Percentiles rank a stretch among this genome's conserved stretches.
phyloP scores from a whole-genome alignment of 2,329 filamentous ascomycete genomes.

The Zalaria obscura region DNA sequence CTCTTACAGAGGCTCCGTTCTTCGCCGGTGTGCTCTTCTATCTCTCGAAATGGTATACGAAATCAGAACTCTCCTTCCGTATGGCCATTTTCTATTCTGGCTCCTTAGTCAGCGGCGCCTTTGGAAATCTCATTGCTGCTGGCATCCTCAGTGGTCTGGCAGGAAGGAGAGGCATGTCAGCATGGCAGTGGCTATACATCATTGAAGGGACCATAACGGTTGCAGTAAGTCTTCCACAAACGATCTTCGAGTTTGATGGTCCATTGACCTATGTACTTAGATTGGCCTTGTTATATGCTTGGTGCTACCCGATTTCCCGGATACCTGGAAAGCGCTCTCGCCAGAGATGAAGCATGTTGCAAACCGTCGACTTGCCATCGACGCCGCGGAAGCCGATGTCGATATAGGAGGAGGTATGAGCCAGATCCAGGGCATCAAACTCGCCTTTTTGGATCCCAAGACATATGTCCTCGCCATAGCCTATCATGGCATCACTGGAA shows the following conservation, averaged over 20 bases:
- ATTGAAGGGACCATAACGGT: slow-evolving; percentile 56
- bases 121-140: slow-evolving; percentile 47
- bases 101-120: slow-evolving; percentile 55
- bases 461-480: slow-evolving; percentile 34
- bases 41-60: slow-evolving; percentile 53
- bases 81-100: slow-evolving; percentile 55
- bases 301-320: slow-evolving; percentile 21
- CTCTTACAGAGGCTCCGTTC: slow-evolving; percentile 9
- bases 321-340: slow-evolving; percentile 27
- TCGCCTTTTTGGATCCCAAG: slow-evolving; percentile 36
- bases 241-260: slow-evolving; percentile 31
- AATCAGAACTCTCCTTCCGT: slow-evolving; percentile 51
- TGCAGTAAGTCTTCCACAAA: slow-evolving; percentile 9
- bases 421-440: slow-evolving; percentile 34
- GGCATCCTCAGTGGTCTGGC: slow-evolving; percentile 55
- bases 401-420: slow-evolving; percentile 34
- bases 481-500: slow-evolving; percentile 35
- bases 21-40: slow-evolving; percentile 39
- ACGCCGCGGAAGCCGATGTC: slow-evolving; percentile 34
- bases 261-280: slow-evolving; percentile 44
- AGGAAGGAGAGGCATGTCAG: slow-evolving; percentile 38
- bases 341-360: slow-evolving; percentile 33
- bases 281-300: slow-evolving; percentile 18
- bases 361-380: slow-evolving; percentile 34
- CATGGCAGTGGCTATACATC: slow-evolving; percentile 51